Evolutionary conservation across 768 basidiomycete species (phyloP).

Genomic region (Boletus insuetus): DNA sequence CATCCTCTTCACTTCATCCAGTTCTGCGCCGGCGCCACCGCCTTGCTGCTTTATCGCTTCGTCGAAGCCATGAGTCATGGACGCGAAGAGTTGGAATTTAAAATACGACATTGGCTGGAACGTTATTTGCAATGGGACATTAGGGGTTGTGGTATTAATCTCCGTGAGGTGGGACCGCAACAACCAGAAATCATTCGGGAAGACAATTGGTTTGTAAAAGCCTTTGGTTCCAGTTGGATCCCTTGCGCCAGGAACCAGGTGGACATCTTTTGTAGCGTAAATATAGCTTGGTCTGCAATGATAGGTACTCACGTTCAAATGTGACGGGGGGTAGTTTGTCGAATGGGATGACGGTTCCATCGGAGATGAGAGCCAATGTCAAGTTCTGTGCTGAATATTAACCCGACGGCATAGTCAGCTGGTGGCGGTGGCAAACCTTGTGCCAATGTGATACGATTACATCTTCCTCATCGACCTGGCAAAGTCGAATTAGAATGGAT

Average conservation of each 20-base stretch:
- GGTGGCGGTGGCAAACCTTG: slow-evolving; percentile 40
- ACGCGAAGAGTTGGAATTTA: slow-evolving; percentile 85
- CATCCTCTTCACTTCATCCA: slow-evolving; percentile 97
- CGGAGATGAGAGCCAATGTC: slow-evolving; percentile 82
- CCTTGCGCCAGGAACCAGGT: slow-evolving; percentile 55
- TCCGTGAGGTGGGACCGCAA: slow-evolving; percentile 78
- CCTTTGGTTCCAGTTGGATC: slow-evolving; percentile 65
- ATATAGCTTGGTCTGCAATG: background rate
- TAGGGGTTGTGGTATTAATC: slow-evolving; percentile 79
- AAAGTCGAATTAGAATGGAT: slow-evolving; percentile 6
- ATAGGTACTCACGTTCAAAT: slow-evolving; percentile 51
- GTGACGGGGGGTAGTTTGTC: slow-evolving; percentile 56
- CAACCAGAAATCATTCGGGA: slow-evolving; percentile 95
- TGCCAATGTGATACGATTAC: slow-evolving; percentile 85
- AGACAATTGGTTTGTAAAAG: slow-evolving; percentile 84
- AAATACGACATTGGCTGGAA: slow-evolving; percentile 84
- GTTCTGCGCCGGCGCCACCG: slow-evolving; percentile 57
- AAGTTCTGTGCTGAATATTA: slow-evolving; percentile 57
- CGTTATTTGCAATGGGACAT: slow-evolving; percentile 74
- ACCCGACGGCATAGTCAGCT: background rate
- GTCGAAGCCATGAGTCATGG: slow-evolving; percentile 83
- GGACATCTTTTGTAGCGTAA: slow-evolving; percentile 50
- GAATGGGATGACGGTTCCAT: slow-evolving; percentile 54
- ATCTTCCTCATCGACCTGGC: slow-evolving; percentile 40
- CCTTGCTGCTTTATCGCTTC: slow-evolving; percentile 81